Conservation (phyloP, 73 alveolate genomes). For the Paramecium sexaurelia region DNA sequence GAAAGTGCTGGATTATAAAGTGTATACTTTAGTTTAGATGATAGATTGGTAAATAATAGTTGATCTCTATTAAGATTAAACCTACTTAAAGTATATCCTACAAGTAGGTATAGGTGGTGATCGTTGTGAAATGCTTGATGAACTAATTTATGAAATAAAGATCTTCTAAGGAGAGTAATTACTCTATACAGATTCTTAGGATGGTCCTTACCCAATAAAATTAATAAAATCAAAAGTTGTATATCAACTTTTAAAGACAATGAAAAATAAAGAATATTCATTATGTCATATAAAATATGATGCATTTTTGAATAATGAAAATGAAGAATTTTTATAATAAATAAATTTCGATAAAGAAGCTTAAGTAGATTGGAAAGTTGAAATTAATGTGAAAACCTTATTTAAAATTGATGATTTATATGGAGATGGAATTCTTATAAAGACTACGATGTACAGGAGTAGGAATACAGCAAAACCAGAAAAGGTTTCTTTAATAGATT, state of each 20-base stretch:
- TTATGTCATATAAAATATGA: slow-evolving; percentile 14
- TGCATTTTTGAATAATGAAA: not conserved
- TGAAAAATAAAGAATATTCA: slow-evolving; percentile 54
- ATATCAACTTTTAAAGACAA: slow-evolving; percentile 35
- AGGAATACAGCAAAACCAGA: slow-evolving; percentile 68
- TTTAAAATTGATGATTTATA: slow-evolving; percentile 61
- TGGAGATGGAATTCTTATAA: slow-evolving; percentile 51
- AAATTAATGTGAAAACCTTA: slow-evolving; percentile 43
- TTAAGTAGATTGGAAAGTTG: not conserved
- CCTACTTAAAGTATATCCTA: slow-evolving; percentile 12
- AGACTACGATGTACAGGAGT: slow-evolving; percentile 48
- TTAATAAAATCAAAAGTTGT: slow-evolving; percentile 11
- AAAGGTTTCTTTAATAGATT: slow-evolving; percentile 44
- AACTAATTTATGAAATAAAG: slow-evolving; percentile 1
- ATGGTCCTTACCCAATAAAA: not conserved
- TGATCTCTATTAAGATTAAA: slow-evolving; percentile 60
- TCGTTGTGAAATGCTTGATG: slow-evolving; percentile 62
- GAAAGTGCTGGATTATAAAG: slow-evolving; percentile 53
- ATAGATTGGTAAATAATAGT: slow-evolving; percentile 62
- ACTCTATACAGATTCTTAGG: not conserved
- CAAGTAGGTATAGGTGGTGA: slow-evolving; percentile 52
- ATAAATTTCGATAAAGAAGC: not conserved
- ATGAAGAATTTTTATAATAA: not conserved
- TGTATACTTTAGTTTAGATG: slow-evolving; percentile 1
- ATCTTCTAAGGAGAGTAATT: not conserved